Evolutionary conservation across 2,329 filamentous ascomycete genomes (phyloP).

Genomic region (Cyanodermella asteris): DNA sequence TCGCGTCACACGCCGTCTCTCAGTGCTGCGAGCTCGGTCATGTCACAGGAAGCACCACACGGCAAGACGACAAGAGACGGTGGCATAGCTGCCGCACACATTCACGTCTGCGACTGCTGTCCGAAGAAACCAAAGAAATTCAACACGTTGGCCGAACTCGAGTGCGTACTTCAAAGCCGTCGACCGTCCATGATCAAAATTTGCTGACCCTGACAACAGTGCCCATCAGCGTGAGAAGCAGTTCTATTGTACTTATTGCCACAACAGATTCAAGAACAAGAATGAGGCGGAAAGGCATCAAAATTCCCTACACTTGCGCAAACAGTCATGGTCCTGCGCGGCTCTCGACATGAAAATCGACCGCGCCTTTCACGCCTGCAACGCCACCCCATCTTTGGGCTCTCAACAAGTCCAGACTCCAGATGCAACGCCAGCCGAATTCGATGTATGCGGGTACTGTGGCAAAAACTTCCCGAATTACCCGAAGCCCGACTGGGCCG

Average conservation of each 20-base stretch:
- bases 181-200: no score
- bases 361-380: slow-evolving; percentile 70
- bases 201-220: no score
- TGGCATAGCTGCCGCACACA: slow-evolving; percentile 15
- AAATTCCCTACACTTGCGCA: slow-evolving; percentile 31
- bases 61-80: no score
- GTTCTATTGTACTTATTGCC: slow-evolving; percentile 31
- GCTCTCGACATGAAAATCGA: slow-evolving; percentile 51
- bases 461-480: slow-evolving; percentile 67
- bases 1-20: no score
- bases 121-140: slow-evolving; percentile 36
- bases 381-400: slow-evolving; percentile 24
- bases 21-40: no score
- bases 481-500: slow-evolving; percentile 68
- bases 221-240: slow-evolving; percentile 31
- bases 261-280: slow-evolving; percentile 37
- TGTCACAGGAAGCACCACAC: no score
- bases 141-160: slow-evolving; percentile 28
- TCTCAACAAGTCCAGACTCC: slow-evolving; percentile 21
- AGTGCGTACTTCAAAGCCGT: slow-evolving; percentile 16
- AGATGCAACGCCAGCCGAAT: slow-evolving; percentile 27
- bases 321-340: slow-evolving; percentile 79
- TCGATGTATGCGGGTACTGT: slow-evolving; percentile 83
- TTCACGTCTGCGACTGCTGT: slow-evolving; percentile 33
- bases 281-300: slow-evolving; percentile 35